A percentile compares a stretch with the other conserved stretches of the same genome.
These are phyloP conservation scores for Byssothecium circinans DNA, from an alignment of 2,329 filamentous ascomycete genomes.

Conservation along the genomic window DNA sequence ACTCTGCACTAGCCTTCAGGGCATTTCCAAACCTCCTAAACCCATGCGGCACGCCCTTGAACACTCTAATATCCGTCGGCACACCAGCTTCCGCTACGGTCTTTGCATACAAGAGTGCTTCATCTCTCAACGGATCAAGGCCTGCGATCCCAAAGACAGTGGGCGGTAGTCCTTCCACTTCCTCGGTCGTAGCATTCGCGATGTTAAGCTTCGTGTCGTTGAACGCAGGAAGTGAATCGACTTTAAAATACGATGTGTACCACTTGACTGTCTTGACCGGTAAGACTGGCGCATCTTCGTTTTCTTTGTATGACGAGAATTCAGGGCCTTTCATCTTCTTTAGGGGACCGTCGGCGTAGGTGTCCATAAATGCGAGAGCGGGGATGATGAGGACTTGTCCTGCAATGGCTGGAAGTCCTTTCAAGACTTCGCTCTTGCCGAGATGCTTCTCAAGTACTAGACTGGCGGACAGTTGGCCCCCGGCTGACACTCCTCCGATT, in stretches of 20 bases:
- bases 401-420: slow-evolving; percentile 40
- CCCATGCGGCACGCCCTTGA: slow-evolving; percentile 57
- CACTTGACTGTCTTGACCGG: slow-evolving; percentile 43
- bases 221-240: slow-evolving; percentile 19
- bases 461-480: slow-evolving; percentile 54
- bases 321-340: slow-evolving; percentile 41
- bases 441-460: slow-evolving; percentile 51
- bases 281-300: slow-evolving; percentile 52
- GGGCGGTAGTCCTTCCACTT: slow-evolving; percentile 50
- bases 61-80: slow-evolving; percentile 52
- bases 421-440: slow-evolving; percentile 36
- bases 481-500: slow-evolving; percentile 55
- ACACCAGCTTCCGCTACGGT: slow-evolving; percentile 50
- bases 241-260: slow-evolving; percentile 32
- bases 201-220: slow-evolving; percentile 38
- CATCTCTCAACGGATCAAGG: slow-evolving; percentile 54
- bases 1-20: slow-evolving; percentile 45
- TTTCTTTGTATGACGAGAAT: slow-evolving; percentile 48
- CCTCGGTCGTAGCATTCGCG: slow-evolving; percentile 35
- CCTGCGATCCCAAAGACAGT: slow-evolving; percentile 55
- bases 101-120: slow-evolving; percentile 52
- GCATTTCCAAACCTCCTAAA: slow-evolving; percentile 52
- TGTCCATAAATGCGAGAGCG: slow-evolving; percentile 42
- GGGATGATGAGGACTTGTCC: slow-evolving; percentile 51
- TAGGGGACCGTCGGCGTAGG: slow-evolving; percentile 43